Evolutionary conservation across 805 yeast genomes (phyloP), one percentile per base, ranked within the genome.

Genomic region (Zygoascus ofunaensis): DNA sequence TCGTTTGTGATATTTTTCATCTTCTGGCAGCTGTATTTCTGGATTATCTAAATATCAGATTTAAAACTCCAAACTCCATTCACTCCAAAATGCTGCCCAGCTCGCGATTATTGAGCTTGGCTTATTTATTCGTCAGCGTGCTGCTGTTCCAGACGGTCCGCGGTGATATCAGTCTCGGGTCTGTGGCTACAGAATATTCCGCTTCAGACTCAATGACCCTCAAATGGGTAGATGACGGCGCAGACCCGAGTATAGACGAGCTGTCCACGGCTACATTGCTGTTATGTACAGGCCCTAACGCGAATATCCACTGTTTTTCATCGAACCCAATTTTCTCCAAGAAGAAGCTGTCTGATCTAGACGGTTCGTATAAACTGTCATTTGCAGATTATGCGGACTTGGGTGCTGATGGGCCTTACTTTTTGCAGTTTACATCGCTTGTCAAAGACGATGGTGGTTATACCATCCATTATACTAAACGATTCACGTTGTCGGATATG

Each of bases 401-500:
- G 8, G 81, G 76, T 32, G 77, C 77, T 2, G 61, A 72, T 56
- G 98, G 98, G 24, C 62, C 63, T 47, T 90, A 75, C 63, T 85
- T 67, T 61, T 60, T 90, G 51, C 97, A 90, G 66, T 60, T 87
- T 26, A 74, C 71, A 49, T 75, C 86, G 1, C 47, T 53, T 7
- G 66, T 64, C 44, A 46, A 60, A 2, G 20, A 17, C 10, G 49
- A 60, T 5, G 67, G 65, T 4, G 76, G 74, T 28, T 68, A 65
- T 54, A 72, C 86, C 1, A 76, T 77, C 51, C 82, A 80, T 58
- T 86, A 86, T 62, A 60, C 87, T 3, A 70, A 73, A 33, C 68
- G 94, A 55, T 82, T 89, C 65, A 48, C 60, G 22, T 65, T 90
- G 48, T 60, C 69, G 0, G 87, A 80, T 8, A 83, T 90, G 94